Evolutionary conservation across 371 early-diverging fungal species (phyloP).

Genomic region (Rhizopus arrhizus): DNA sequence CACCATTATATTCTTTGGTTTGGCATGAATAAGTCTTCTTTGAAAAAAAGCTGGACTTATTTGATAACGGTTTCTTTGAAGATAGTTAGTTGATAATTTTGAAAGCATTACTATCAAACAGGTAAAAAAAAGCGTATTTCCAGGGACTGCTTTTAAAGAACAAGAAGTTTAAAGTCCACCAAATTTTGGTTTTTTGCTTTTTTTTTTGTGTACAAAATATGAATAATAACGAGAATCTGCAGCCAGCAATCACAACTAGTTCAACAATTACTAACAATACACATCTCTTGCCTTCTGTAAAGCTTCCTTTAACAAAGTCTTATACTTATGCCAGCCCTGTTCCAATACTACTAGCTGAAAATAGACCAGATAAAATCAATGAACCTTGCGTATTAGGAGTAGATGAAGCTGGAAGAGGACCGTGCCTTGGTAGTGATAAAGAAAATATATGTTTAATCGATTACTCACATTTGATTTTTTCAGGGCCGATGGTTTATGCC

Average conservation of each 20-base stretch:
- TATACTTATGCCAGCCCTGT: slow-evolving; percentile 41
- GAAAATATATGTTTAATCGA: background rate
- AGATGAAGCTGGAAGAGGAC: slow-evolving; percentile 99
- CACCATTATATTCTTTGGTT: slow-evolving; percentile 28
- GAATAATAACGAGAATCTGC: background rate
- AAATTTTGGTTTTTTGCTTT: background rate
- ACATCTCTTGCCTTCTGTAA: slow-evolving; percentile 33
- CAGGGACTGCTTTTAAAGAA: background rate
- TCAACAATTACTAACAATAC: slow-evolving; percentile 8
- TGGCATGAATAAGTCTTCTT: slow-evolving; percentile 19
- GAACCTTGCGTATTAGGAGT: slow-evolving; percentile 88
- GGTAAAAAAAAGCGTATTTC: too few relatives aligned
- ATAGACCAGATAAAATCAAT: slow-evolving; percentile 13
- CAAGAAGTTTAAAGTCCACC: background rate
- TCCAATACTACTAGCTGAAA: slow-evolving; percentile 27
- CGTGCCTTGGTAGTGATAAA: slow-evolving; percentile 80
- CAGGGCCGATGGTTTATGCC: slow-evolving; percentile 97
- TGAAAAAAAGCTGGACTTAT: background rate
- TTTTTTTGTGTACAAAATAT: background rate
- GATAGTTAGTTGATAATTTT: background rate
- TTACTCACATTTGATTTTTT: background rate
- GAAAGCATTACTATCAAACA: background rate
- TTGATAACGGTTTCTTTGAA: background rate
- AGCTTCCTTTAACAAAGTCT: slow-evolving; percentile 40
- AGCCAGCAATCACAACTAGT: background rate